Conservation (phyloP, 306 rosid species). For the Begonia fuchsioides region DNA sequence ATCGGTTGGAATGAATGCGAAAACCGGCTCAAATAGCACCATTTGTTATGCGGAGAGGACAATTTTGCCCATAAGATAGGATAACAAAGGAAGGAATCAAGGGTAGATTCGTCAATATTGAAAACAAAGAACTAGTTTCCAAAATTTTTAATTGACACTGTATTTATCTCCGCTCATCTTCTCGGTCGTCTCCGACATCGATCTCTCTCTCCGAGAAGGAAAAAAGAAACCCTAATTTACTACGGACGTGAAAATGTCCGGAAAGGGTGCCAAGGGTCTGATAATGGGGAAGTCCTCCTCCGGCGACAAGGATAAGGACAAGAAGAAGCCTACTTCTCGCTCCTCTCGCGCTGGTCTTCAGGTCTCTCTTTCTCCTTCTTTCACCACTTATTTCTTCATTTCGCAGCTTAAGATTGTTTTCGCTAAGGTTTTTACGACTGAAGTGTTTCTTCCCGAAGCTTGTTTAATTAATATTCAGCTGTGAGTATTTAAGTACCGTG, state of each 20-base stretch:
- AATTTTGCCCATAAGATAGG: too few species aligned
- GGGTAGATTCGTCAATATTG: neutral
- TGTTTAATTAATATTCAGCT: too few species aligned
- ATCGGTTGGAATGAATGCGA: too few species aligned
- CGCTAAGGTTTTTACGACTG: too few species aligned
- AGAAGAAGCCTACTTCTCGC: slow-evolving; percentile 1
- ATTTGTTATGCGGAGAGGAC: too few species aligned
- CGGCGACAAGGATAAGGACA: slow-evolving; percentile 1
- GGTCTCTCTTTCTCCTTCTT: neutral
- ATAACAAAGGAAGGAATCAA: neutral
- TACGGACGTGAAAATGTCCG: neutral
- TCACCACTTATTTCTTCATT: neutral
- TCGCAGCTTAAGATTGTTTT: too few species aligned
- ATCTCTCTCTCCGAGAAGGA: neutral
- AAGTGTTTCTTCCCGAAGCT: too few species aligned
- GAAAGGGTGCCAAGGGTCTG: slow-evolving; percentile 4
- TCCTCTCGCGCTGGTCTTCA: slow-evolving; percentile 4
- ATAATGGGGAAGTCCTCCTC: slow-evolving; percentile 1
- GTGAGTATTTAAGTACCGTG: too few species aligned
- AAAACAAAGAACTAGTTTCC: neutral
- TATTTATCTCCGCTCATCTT: neutral
- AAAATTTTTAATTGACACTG: neutral
- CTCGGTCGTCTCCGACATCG: neutral
- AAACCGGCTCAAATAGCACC: too few species aligned
- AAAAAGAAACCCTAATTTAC: slow-evolving; percentile 2